These are phyloP conservation scores for Microstegium vimineum DNA, from an alignment of 176 grass and related monocot species.

Conservation along the genomic window DNA sequence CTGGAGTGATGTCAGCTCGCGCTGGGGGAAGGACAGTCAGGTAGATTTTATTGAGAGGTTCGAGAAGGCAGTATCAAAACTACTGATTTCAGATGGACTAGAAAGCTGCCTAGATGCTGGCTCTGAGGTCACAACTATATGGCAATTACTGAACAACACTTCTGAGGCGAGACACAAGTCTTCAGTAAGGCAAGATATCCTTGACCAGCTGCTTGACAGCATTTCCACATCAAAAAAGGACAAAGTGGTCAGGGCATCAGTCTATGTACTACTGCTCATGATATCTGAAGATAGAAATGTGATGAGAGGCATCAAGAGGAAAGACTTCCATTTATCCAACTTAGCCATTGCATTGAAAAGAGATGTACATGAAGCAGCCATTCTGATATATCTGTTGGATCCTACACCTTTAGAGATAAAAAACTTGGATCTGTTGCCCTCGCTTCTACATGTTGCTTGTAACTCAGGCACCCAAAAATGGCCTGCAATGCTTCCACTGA, in stretches of 20 bases:
- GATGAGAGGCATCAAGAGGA: conserved; percentile 90
- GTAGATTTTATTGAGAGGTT: conserved; percentile 73
- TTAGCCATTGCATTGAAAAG: conserved; percentile 79
- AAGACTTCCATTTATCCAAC: conserved; percentile 69
- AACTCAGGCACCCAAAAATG: conserved; percentile 52
- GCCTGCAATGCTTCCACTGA: conserved; percentile 57
- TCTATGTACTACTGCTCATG: conserved; percentile 75
- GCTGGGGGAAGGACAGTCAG: conserved; percentile 54
- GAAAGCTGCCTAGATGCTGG: conserved; percentile 56
- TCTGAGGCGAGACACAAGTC: conserved; percentile 52
- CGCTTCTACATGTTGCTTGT: conserved; percentile 79
- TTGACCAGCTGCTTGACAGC: conserved; percentile 73
- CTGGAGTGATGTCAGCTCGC: conserved; percentile 65
- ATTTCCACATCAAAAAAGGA: conserved; percentile 86
- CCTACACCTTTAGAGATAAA: conserved; percentile 84
- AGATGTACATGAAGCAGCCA: conserved; percentile 85
- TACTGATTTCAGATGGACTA: conserved; percentile 51
- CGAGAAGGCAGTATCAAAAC: conserved; percentile 72
- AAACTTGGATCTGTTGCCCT: conserved; percentile 79
- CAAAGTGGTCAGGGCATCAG: conserved; percentile 71
- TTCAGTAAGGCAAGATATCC: conserved; percentile 68
- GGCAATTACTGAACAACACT: conserved; percentile 67
- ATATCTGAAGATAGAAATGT: conserved; percentile 92
- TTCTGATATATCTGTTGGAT: conserved; percentile 95
- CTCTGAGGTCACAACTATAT: conserved; percentile 76